A percentile compares a stretch with the other conserved stretches of the same genome.
These are phyloP conservation scores for Neurospora hispaniola DNA, from an alignment of 495 filamentous ascomycete genomes.

Conservation along the genomic window DNA sequence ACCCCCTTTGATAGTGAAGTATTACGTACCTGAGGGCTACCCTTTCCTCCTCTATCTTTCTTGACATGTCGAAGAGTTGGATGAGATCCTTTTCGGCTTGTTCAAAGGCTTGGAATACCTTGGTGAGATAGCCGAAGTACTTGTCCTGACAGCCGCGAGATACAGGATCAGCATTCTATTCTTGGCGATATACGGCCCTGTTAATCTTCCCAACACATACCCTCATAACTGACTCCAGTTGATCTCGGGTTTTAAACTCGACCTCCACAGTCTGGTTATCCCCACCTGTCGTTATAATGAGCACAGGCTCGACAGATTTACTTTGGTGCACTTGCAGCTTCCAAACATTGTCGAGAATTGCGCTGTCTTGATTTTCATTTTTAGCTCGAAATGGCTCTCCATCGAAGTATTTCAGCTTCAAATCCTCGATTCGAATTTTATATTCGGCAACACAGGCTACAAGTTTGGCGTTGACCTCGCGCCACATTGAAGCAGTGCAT, in stretches of 20 bases:
- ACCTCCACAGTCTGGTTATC: background rate
- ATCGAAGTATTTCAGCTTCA: background rate
- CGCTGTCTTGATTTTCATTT: background rate
- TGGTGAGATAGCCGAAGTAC: constrained; percentile 12
- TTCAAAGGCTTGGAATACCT: constrained; percentile 7
- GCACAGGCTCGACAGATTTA: background rate
- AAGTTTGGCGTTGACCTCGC: background rate
- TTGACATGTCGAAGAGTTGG: background rate
- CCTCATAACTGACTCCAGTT: background rate
- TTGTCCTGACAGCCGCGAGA: constrained; percentile 1
- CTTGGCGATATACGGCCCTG: background rate
- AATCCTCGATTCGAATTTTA: background rate
- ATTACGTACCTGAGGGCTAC: constrained; percentile 4
- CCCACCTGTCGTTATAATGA: background rate
- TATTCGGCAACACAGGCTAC: background rate
- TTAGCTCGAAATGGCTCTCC: background rate
- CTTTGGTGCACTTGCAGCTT: background rate
- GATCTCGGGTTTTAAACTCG: background rate
- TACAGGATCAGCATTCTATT: background rate
- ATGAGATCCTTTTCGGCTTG: constrained; percentile 2
- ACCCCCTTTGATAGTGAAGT: background rate
- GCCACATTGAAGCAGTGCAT: background rate
- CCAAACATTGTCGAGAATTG: background rate
- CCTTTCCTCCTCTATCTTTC: background rate
- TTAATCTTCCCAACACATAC: background rate